phyloP scores from a whole-genome alignment of 805 yeast species.

The Kodamaea laetipori region DNA sequence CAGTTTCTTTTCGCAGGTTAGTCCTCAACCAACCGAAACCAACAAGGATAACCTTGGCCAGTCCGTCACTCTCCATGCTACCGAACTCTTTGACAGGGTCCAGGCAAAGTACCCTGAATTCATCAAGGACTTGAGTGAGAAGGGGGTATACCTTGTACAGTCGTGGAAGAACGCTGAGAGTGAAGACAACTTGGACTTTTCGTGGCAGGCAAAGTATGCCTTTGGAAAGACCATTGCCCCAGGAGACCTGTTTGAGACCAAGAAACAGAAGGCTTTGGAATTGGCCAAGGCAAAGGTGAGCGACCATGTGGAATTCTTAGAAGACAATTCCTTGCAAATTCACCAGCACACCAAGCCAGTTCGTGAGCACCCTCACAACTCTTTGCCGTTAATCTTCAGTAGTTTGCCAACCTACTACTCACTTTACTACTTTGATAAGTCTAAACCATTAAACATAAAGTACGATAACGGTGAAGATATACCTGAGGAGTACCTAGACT shows the following conservation, averaged over 20 bases:
- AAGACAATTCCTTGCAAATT: conserved; percentile 10
- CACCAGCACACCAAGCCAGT: conserved; percentile 15
- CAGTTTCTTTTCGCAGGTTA: conserved; percentile 21
- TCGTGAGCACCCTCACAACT: conserved; percentile 10
- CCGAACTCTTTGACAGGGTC: conserved; percentile 22
- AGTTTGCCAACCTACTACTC: conserved; percentile 24
- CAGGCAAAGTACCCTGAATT: conserved; percentile 24
- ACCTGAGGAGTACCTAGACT: conserved; percentile 23
- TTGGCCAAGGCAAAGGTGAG: conserved; percentile 11
- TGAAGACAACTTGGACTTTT: conserved; percentile 7
- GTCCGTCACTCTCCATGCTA: conserved; percentile 22
- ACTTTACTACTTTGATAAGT: conserved; percentile 13
- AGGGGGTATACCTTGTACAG: conserved; percentile 16
- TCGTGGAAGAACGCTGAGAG: conserved; percentile 11
- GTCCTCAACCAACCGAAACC: conserved; percentile 4
- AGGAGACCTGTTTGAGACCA: conserved; percentile 8
- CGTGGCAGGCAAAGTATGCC: conserved; percentile 13
- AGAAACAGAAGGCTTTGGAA: conserved; percentile 11
- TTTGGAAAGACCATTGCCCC: conserved; percentile 9
- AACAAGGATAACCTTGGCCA: conserved; percentile 20
- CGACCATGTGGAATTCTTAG: conserved; percentile 12
- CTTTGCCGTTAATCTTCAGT: conserved; percentile 22
- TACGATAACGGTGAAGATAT: conserved; percentile 24
- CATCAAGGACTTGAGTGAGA: conserved; percentile 16
- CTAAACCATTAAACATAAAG: conserved; percentile 12